Base-by-base conservation (phyloP, 1,284 basidiomycete species). In the Termitomyces sp. region DNA sequence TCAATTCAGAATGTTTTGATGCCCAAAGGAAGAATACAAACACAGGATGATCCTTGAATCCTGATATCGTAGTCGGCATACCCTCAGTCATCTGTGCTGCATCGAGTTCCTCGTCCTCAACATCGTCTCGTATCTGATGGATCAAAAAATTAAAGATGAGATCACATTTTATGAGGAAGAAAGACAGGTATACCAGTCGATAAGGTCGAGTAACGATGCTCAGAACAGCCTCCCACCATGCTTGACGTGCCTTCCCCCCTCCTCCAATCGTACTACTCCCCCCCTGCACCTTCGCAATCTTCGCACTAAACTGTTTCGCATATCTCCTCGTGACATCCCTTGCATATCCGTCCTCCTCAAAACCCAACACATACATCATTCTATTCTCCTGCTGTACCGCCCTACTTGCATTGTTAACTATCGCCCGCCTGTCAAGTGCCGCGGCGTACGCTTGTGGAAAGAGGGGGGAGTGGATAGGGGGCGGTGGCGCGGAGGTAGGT, bases 11-110 rank as follows among this genome's bases (percentile, higher is more conserved):
- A 48, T 44, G n/a, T 54, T 54, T 40, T 53, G 21, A 19, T 59
- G 15, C 46, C 30, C 17, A 19, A 33, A 30, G 17, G 30, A 33
- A 61, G 28, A 19, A 53, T 46, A 67, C 86, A 58, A 62, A 93
- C 85, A 98, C 70, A 1, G 96, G 93, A 70, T 99, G 96, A 65
- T 94, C 90, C 69, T 99, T 98, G 82, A 98, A 99, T 0, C 92
- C 95, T 24, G 78, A 78, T 60, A 98, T 81, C 30, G 91, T 90
- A 10, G 86, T 88, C 0, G 96, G 96, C 92, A 99, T 97, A n/a
- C 89, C 92, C 70, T 98, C 96, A 28, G 82, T 83, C 61, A 90
- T 73, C 65, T 92, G 88, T 56, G 84, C 83, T 1, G 77, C 79
- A 58, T 90, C 81, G 30, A 99, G 73, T 69, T 98, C 94, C n/a